phyloP scores from a whole-genome alignment of 257 asterid species.

The Orobanche coerulescens region DNA sequence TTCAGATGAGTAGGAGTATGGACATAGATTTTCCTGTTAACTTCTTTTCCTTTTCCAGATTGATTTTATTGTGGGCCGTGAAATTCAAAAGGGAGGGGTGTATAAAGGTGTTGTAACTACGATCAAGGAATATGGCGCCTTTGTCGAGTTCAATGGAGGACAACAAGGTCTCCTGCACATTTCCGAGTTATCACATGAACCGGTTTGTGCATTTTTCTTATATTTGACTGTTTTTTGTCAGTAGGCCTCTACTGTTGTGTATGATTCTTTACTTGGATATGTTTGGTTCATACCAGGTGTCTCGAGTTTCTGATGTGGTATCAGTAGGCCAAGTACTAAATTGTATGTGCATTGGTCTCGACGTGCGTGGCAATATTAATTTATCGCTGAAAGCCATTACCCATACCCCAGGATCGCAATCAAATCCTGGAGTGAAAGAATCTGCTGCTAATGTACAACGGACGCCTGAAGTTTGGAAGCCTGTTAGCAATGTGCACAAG shows the following conservation, averaged over 20 bases:
- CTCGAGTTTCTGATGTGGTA: constrained; percentile 68
- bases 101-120: constrained; percentile 75
- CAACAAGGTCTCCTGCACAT: constrained; percentile 93
- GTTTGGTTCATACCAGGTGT: constrained; percentile 45
- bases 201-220: constrained; percentile 36
- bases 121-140: constrained; percentile 93
- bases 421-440: constrained; percentile 23
- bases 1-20: too few relatives aligned
- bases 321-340: constrained; percentile 71
- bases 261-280: constrained; percentile 12
- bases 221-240: neutral
- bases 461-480: constrained; percentile 33
- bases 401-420: constrained; percentile 41
- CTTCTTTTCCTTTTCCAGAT: constrained; percentile 40
- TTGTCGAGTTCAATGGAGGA: constrained; percentile 95
- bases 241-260: constrained; percentile 8
- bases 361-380: constrained; percentile 76
- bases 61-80: constrained; percentile 77
- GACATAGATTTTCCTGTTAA: neutral
- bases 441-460: constrained; percentile 24
- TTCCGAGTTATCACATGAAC: constrained; percentile 82
- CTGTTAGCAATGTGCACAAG: constrained; percentile 25
- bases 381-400: constrained; percentile 81
- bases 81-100: constrained; percentile 70
- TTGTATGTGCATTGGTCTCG: constrained; percentile 86